Evolutionary conservation across 352 stramenopile species (phyloP).

Genomic region (Phytophthora niederhauseri): DNA sequence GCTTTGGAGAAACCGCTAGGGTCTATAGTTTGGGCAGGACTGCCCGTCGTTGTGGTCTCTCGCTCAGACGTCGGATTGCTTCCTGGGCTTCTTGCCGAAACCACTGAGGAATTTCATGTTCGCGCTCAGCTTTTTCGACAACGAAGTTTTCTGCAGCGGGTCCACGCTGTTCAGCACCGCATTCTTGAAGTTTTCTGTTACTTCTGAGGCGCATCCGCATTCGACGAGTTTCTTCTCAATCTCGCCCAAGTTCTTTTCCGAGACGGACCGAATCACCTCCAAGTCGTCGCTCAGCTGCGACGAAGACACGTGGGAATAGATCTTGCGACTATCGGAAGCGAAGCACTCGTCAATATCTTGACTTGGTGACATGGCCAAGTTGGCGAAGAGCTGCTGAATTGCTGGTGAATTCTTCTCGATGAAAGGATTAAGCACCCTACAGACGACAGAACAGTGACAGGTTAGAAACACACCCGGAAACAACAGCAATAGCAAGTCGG

Average conservation of each 20-base stretch:
- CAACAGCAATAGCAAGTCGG: background rate
- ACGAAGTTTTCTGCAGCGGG: conserved; percentile 52
- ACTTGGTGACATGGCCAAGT: conserved; percentile 64
- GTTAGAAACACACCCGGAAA: background rate
- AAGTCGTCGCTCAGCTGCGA: conserved; percentile 68
- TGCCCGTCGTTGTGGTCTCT: background rate
- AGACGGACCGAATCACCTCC: conserved; percentile 63
- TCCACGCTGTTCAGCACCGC: conserved; percentile 45
- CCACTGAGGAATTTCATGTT: conserved; percentile 83
- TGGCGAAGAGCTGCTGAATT: conserved; percentile 82
- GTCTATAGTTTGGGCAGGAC: background rate
- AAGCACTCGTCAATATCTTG: conserved; percentile 84
- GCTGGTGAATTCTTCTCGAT: conserved; percentile 81
- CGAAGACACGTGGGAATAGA: conserved; percentile 68
- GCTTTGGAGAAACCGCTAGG: background rate
- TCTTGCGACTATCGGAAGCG: conserved; percentile 65
- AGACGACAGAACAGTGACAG: conserved; percentile 4
- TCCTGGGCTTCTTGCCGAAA: conserved; percentile 65
- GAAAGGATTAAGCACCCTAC: conserved; percentile 86
- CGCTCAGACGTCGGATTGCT: conserved; percentile 42
- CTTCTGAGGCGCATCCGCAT: conserved; percentile 45
- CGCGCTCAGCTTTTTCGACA: conserved; percentile 71
- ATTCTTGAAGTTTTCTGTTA: conserved; percentile 59
- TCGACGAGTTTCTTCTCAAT: conserved; percentile 71
- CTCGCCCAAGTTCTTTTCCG: conserved; percentile 75